A percentile compares a stretch with the other conserved stretches of the same genome.
Evolutionary conservation across 1,284 basidiomycete species (phyloP).

Genomic region (Ganoderma sinense): DNA sequence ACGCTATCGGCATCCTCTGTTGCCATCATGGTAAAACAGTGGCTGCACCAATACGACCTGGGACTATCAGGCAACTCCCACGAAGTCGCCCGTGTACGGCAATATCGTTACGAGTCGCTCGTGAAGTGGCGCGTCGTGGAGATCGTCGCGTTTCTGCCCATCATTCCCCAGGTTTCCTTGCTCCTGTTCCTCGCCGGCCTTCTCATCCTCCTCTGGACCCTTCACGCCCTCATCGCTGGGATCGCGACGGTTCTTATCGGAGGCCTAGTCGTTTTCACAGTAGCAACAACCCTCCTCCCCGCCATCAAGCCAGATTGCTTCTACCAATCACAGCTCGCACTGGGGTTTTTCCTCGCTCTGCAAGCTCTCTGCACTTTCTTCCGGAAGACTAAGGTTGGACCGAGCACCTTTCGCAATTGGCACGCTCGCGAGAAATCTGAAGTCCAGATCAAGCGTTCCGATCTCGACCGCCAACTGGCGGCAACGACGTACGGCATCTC

Average conservation of each 20-base stretch:
- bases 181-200: slow-evolving; percentile 21
- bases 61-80: slow-evolving; percentile 8
- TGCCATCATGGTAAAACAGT: slow-evolving; percentile 16
- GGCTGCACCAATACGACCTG: slow-evolving; percentile 14
- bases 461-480: slow-evolving; percentile 21
- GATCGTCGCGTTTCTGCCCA: slow-evolving; percentile 15
- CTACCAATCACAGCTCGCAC: slow-evolving; percentile 18
- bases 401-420: slow-evolving; percentile 11
- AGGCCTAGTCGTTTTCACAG: slow-evolving; percentile 8
- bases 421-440: slow-evolving; percentile 22
- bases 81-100: slow-evolving; percentile 11
- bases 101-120: slow-evolving; percentile 14
- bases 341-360: slow-evolving; percentile 5
- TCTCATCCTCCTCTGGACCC: slow-evolving; percentile 18
- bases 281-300: slow-evolving; percentile 12
- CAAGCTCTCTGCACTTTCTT: background rate
- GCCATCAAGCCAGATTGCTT: slow-evolving; percentile 12
- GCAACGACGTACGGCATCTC: slow-evolving; percentile 16
- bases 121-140: slow-evolving; percentile 14
- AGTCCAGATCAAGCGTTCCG: slow-evolving; percentile 9
- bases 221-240: slow-evolving; percentile 14
- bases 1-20: slow-evolving; percentile 15
- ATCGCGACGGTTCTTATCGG: slow-evolving; percentile 7
- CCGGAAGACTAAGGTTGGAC: background rate
- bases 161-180: slow-evolving; percentile 19